These are phyloP conservation scores for Nepenthes alata DNA, from an alignment of 179 eudicot genomes.

Conservation along the genomic window DNA sequence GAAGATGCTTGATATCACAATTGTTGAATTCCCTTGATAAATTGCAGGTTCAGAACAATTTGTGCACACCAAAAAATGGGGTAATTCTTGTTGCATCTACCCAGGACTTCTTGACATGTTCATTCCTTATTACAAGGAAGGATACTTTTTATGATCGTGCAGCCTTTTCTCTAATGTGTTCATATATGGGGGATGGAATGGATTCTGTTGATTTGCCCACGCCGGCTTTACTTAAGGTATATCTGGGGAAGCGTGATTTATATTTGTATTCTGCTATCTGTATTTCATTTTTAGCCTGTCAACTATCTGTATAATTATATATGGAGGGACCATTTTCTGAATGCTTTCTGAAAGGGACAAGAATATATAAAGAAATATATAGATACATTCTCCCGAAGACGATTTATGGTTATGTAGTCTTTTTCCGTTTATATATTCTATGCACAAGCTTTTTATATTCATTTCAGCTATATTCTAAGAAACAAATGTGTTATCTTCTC, in stretches of 20 bases:
- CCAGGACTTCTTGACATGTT: slow-evolving; percentile 89
- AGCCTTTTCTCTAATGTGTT: slow-evolving; percentile 68
- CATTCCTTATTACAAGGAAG: slow-evolving; percentile 84
- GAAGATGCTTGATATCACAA: not conserved
- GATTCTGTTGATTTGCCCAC: slow-evolving; percentile 81
- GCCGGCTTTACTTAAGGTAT: slow-evolving; percentile 72
- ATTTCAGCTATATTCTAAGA: too few species aligned
- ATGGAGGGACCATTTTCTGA: not conserved
- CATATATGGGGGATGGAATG: slow-evolving; percentile 91
- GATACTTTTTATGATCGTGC: slow-evolving; percentile 96
- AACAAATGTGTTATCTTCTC: too few species aligned
- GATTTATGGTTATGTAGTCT: too few species aligned
- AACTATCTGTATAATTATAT: too few species aligned
- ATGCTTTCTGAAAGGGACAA: not conserved
- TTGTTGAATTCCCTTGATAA: not conserved
- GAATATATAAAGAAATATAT: not conserved
- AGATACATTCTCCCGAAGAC: too few species aligned
- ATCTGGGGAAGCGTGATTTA: not conserved
- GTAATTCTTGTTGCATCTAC: slow-evolving; percentile 95
- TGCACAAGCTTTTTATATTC: too few species aligned
- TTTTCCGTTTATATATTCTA: too few species aligned
- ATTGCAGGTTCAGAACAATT: slow-evolving; percentile 91
- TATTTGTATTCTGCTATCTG: not conserved
- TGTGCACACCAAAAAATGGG: slow-evolving; percentile 96
- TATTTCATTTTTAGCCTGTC: not conserved